These are phyloP conservation scores for Plasmodium knowlesi DNA, from an alignment of 169 alveolate genomes.

Conservation along the genomic window DNA sequence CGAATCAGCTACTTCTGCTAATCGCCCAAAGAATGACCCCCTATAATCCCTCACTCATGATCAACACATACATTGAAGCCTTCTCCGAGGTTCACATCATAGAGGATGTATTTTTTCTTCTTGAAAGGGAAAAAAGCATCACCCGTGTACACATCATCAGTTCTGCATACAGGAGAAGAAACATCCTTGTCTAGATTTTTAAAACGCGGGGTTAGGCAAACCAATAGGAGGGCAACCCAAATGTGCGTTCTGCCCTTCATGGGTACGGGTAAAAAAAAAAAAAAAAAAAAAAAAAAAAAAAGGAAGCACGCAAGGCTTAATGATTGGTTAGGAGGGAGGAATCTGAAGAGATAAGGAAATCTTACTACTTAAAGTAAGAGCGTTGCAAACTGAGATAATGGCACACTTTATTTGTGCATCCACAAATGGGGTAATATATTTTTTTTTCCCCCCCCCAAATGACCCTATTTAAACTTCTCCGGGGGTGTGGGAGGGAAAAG, in stretches of 20 bases:
- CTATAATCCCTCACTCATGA: background rate
- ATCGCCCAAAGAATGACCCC: background rate
- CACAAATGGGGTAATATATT: background rate
- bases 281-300: too few species aligned
- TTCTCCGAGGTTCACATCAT: slow-evolving; percentile 80
- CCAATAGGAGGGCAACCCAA: background rate
- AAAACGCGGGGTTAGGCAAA: background rate
- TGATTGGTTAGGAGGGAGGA: background rate
- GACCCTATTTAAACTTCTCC: background rate
- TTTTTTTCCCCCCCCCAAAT: background rate
- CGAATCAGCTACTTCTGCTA: background rate
- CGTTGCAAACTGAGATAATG: background rate
- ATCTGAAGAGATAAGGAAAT: background rate
- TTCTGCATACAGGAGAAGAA: slow-evolving; percentile 15
- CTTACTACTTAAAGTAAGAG: background rate
- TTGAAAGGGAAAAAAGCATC: slow-evolving; percentile 38
- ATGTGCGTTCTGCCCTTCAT: background rate
- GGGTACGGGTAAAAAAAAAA: background rate
- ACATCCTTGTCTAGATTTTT: background rate
- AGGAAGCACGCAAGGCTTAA: background rate
- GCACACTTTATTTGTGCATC: background rate
- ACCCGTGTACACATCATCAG: slow-evolving; percentile 53
- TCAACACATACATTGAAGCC: slow-evolving; percentile 73
- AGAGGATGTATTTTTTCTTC: slow-evolving; percentile 52
- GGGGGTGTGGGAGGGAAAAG: background rate